Evolutionary conservation across 2,329 filamentous ascomycete species (phyloP), one percentile per base, ranked within the genome.

Genomic region (Colletotrichum graminicola): DNA sequence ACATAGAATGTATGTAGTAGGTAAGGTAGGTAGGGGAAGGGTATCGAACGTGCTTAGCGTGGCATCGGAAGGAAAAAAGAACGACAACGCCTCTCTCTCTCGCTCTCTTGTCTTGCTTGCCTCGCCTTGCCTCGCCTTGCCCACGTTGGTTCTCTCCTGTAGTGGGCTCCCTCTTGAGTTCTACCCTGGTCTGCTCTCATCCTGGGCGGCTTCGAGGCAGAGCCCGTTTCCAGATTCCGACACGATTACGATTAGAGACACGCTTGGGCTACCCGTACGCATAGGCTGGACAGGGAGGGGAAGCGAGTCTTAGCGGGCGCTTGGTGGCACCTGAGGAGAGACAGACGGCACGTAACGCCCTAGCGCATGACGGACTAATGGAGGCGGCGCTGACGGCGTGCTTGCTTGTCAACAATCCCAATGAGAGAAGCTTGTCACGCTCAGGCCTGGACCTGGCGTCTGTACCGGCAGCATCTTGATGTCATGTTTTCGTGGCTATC

Each of bases 301-400:
- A 10, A 18, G 43, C 7, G 26, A 61, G 62, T 70, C 67, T 66
- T 55, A 61, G 55, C 36, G 43, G 61, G 34, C 41, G 36, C 43
- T 55, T 47, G 55, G 62, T 66, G 55, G 47, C 34, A 61, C 62
- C 62, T 61, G 39, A 41, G 36, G 23, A 70, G n/a, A 70, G 62
- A 47, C 57, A 62, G 39, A 36, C 59, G 68, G 64, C 68, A 71
- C 68, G 57, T 71, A 63, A 64, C 64, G 64, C 68, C 57, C 64
- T 71, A 54, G 68, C 68, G 64, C 64, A 39, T 56, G 12, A 43
- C 65, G 45, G 65, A 59, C 43, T 59, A 43, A 71, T 49, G 61
- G 62, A 51, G 66, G 66, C 54, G 60, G 34, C 29, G 57, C 57
- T 43, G 45, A 36, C 51, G 36, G 45, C 55, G 45, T 66, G 55